Evolutionary conservation across 108 stramenopile genomes (phyloP).

Genomic region (Aurantiochytrium sp.): DNA sequence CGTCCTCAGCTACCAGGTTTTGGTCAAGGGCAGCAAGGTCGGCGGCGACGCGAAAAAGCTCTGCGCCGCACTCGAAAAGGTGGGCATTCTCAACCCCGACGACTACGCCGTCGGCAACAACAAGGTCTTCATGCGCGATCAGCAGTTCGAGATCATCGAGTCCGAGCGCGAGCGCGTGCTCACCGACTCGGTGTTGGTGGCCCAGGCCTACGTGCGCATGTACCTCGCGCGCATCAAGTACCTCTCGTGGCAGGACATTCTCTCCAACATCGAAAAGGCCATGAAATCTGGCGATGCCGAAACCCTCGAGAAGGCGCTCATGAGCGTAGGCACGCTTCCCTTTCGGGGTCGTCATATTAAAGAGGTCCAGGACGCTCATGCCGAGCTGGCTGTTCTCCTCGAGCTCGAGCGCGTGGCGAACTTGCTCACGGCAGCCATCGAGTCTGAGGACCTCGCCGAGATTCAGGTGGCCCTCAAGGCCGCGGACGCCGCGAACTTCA

Average conservation of each 20-base stretch:
- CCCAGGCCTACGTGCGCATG: constrained; percentile 22
- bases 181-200: background rate
- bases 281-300: constrained; percentile 35
- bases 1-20: constrained; percentile 21
- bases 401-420: constrained; percentile 39
- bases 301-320: constrained; percentile 30
- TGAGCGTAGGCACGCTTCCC: constrained; percentile 37
- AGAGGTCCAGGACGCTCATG: constrained; percentile 40
- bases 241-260: constrained; percentile 38
- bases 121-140: constrained; percentile 62
- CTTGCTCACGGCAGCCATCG: constrained; percentile 40
- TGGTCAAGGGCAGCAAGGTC: background rate
- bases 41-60: constrained; percentile 43
- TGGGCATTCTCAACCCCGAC: constrained; percentile 34
- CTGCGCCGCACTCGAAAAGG: constrained; percentile 30
- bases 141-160: constrained; percentile 50
- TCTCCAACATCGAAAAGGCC: constrained; percentile 39
- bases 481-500: constrained; percentile 3
- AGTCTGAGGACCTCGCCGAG: constrained; percentile 34
- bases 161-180: constrained; percentile 47
- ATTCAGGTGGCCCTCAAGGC: constrained; percentile 42
- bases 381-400: constrained; percentile 31
- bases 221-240: constrained; percentile 1
- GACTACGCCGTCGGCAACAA: constrained; percentile 50
- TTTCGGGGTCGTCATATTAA: constrained; percentile 38